phyloP scores from a whole-genome alignment of 495 filamentous ascomycete genomes.

The Trichoderma gamsii region DNA sequence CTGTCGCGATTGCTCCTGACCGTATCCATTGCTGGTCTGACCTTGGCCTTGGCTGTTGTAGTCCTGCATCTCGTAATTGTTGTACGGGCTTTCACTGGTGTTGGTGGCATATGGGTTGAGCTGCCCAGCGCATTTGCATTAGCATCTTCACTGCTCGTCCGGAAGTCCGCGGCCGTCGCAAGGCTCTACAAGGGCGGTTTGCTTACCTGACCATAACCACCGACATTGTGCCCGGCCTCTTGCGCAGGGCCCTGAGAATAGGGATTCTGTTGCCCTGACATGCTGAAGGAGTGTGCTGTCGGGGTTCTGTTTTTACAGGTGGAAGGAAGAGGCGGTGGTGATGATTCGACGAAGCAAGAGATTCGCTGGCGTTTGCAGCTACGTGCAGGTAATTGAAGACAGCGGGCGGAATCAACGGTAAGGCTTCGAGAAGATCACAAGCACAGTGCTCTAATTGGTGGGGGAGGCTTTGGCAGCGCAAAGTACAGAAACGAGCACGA shows the following conservation, averaged over 20 bases:
- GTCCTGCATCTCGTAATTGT: constrained; percentile 25
- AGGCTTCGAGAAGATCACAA: not conserved
- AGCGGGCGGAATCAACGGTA: not conserved
- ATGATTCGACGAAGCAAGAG: not conserved
- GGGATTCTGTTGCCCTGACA: constrained; percentile 40
- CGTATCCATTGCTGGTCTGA: constrained; percentile 23
- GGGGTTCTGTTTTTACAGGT: not conserved
- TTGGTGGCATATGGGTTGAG: constrained; percentile 18
- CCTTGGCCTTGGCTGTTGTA: constrained; percentile 18
- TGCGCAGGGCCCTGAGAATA: constrained; percentile 40
- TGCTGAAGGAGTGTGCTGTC: constrained; percentile 24
- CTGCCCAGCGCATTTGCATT: constrained; percentile 19
- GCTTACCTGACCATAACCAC: constrained; percentile 36
- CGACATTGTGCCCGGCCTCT: constrained; percentile 24
- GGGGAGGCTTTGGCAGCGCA: not conserved
- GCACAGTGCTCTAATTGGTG: constrained; percentile 9
- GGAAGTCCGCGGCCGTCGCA: not conserved
- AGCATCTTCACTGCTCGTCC: constrained; percentile 18
- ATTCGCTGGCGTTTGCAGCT: not conserved
- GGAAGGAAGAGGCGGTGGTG: not conserved
- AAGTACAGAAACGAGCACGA: not conserved
- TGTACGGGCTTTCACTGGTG: constrained; percentile 22
- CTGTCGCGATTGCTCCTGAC: constrained; percentile 19
- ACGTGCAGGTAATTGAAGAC: not conserved
- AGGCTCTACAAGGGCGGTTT: not conserved